Conservation (phyloP, 164 flowering plant species). For the Macadamia tetraphylla region DNA sequence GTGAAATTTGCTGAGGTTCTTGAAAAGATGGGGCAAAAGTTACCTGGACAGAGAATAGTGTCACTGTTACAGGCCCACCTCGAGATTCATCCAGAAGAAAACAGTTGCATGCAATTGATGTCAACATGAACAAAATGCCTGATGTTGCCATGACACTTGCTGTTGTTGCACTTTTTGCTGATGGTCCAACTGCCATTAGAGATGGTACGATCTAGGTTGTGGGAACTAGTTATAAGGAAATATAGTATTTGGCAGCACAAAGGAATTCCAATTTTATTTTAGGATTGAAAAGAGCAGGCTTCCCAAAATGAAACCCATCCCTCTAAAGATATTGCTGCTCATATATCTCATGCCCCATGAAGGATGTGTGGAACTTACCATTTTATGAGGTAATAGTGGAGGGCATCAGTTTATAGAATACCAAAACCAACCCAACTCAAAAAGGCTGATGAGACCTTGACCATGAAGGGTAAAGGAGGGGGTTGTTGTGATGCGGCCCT, state of each 20-base stretch:
- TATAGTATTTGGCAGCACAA: background rate
- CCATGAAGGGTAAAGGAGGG: too few relatives aligned
- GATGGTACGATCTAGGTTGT: constrained; percentile 55
- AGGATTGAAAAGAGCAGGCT: too few relatives aligned
- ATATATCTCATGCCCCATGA: too few relatives aligned
- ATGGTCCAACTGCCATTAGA: constrained; percentile 96
- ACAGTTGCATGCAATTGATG: constrained; percentile 77
- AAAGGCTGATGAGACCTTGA: too few relatives aligned
- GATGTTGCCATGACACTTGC: constrained; percentile 99
- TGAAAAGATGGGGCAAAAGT: constrained; percentile 92
- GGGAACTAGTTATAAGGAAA: background rate
- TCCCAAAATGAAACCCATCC: too few relatives aligned
- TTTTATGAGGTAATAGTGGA: too few relatives aligned
- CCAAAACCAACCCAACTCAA: too few relatives aligned
- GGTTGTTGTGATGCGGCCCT: too few relatives aligned
- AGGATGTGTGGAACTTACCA: too few relatives aligned
- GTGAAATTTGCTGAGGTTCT: constrained; percentile 98
- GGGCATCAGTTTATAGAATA: too few relatives aligned
- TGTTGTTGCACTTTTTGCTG: constrained; percentile 93
- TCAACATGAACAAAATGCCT: constrained; percentile 99
- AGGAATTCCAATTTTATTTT: background rate
- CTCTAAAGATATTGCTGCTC: too few relatives aligned
- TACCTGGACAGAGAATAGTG: constrained; percentile 93
- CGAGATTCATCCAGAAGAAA: constrained; percentile 49
- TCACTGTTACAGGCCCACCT: constrained; percentile 89